Base-by-base conservation (phyloP, 805 yeast species). In the Sungouiozyma ichnusensis region DNA sequence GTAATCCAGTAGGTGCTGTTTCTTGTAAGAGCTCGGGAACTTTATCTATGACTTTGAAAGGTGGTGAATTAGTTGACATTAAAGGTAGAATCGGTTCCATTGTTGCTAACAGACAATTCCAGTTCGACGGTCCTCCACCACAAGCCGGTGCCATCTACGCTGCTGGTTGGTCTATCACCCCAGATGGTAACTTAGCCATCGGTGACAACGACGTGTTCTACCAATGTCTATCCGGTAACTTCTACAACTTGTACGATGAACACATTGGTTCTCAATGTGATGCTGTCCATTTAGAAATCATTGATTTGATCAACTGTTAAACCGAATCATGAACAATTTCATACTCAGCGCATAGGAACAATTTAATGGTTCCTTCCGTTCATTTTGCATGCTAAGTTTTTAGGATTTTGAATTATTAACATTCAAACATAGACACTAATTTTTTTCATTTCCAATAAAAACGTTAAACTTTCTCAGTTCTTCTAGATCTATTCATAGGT, bases 121-220 rank as follows among this genome's bases (percentile, higher is more conserved):
- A 81, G 69, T 81, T 81, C 58, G 88, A 81, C 64, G 88, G 88
- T 60, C 86, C 87, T 48, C 83, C 85, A 67, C 87, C 88, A 58
- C 90, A 81, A 71, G 85, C 82, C 31, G 85, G 84, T 64, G 72
- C 84, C 46, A 72, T 77, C 59, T 76, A 74, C 60, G 83, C 85
- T 53, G 78, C 74, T 46, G 84, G 85, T 50, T 78, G 85, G 85
- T 61, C 71, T 36, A 55, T 68, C 48, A 63, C 69, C 44, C 73
- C 72, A 48, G 78, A 72, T 18, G 76, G 75, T 64, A 58, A 64
- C 69, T 72, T 81, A 57, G 85, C 85, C 31, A 64, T 81, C 46
- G 87, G 86, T 65, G 64, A 67, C 52, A 58, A 64, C 37, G 76
- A 76, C 45, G 69, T 71, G 43, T 82, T 81, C 72, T 81, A 75